Percentiles rank a stretch among this genome's conserved stretches.
phyloP scores from a whole-genome alignment of 129 eudicot genomes.

The Artemisia annua region DNA sequence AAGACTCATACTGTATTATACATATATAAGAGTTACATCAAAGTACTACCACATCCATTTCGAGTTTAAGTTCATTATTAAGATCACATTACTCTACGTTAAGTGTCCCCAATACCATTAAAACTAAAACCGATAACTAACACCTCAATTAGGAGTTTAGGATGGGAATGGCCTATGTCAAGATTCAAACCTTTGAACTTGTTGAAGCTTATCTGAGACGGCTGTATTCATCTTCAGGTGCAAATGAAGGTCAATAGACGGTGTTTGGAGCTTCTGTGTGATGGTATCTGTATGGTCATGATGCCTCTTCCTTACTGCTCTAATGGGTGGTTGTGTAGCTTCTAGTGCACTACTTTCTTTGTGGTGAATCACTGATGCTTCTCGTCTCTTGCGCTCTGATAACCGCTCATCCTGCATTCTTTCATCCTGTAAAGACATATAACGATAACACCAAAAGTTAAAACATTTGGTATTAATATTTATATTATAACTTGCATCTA shows the following conservation, averaged over 20 bases:
- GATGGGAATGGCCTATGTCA: neutral
- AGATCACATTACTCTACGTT: constrained; percentile 21
- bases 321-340: constrained; percentile 29
- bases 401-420: constrained; percentile 31
- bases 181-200: constrained; percentile 37
- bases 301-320: constrained; percentile 27
- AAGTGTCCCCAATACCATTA: constrained; percentile 28
- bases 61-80: neutral
- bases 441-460: no score
- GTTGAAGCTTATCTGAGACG: constrained; percentile 28
- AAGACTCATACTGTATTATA: constrained; percentile 14
- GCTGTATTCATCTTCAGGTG: neutral
- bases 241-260: neutral
- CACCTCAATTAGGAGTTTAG: neutral
- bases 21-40: constrained; percentile 23
- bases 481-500: no score
- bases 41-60: neutral
- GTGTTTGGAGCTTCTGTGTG: constrained; percentile 1
- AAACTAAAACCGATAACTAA: constrained; percentile 25
- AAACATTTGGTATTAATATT: no score
- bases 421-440: constrained; percentile 22
- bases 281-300: constrained; percentile 14
- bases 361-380: constrained; percentile 7
- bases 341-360: constrained; percentile 16
- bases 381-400: constrained; percentile 38